Evolutionary conservation across 73 alveolate species (phyloP).

Genomic region (Paramecium caudatum): DNA sequence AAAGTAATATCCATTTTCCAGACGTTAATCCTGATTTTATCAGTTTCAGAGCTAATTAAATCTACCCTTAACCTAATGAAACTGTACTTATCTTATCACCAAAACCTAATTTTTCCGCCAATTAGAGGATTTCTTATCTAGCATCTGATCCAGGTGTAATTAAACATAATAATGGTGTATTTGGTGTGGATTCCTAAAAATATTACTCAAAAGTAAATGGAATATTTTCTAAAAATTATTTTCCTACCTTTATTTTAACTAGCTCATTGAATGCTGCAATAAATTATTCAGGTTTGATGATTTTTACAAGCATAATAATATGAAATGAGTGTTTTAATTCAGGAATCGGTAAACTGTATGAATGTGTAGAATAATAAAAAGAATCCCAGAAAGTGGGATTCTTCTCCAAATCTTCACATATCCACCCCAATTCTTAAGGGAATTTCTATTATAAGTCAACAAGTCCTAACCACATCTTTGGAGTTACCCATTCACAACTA

Average conservation of each 20-base stretch:
- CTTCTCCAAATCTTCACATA: neutral
- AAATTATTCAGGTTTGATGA: slow-evolving; percentile 97
- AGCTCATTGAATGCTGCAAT: slow-evolving; percentile 90
- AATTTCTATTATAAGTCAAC: slow-evolving; percentile 92
- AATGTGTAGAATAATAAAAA: neutral
- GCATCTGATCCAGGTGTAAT: slow-evolving; percentile 99
- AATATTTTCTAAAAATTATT: slow-evolving; percentile 84
- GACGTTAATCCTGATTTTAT: slow-evolving; percentile 92
- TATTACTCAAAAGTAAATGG: slow-evolving; percentile 94
- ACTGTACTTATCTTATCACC: slow-evolving; percentile 81
- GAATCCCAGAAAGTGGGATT: slow-evolving; percentile 84
- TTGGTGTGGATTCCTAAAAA: slow-evolving; percentile 92
- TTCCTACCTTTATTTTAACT: slow-evolving; percentile 92
- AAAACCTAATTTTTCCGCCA: slow-evolving; percentile 18
- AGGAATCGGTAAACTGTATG: slow-evolving; percentile 79
- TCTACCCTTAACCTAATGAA: slow-evolving; percentile 96
- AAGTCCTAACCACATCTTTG: slow-evolving; percentile 94
- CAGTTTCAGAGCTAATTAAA: slow-evolving; percentile 92
- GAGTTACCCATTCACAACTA: slow-evolving; percentile 87
- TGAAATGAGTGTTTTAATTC: neutral
- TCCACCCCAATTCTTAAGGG: slow-evolving; percentile 80
- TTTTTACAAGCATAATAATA: slow-evolving; percentile 85
- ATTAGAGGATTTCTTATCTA: slow-evolving; percentile 15
- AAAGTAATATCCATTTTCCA: slow-evolving; percentile 99
- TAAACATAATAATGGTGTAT: slow-evolving; percentile 94